A percentile compares a stretch with the other conserved stretches of the same genome.
Evolutionary conservation across 2,329 filamentous ascomycete species (phyloP).

Genomic region (Fusarium pseudograminearum): DNA sequence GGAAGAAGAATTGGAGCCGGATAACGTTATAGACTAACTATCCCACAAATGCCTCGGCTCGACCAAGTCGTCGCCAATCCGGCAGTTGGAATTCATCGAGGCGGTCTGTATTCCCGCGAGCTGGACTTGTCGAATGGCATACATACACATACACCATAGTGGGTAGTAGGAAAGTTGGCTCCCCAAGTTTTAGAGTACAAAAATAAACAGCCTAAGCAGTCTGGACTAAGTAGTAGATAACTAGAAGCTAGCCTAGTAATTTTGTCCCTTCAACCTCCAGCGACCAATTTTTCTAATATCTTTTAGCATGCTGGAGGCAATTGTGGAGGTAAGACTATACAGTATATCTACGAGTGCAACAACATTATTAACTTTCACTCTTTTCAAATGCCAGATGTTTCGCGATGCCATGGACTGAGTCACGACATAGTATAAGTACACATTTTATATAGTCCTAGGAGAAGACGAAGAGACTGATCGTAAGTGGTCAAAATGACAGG

Average conservation of each 20-base stretch:
- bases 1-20: not conserved
- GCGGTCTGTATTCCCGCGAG: not conserved
- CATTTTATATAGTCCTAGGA: too few species aligned
- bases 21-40: constrained; percentile 2
- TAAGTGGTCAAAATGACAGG: not conserved
- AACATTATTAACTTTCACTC: not conserved
- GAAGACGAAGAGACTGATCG: not conserved
- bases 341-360: too few species aligned
- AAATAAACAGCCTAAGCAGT: too few species aligned
- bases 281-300: too few species aligned
- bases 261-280: too few species aligned
- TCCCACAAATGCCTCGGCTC: constrained; percentile 24
- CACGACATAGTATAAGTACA: too few species aligned
- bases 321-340: not conserved
- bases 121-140: not conserved
- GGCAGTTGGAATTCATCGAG: not conserved
- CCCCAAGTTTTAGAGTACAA: too few species aligned
- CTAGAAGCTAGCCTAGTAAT: too few species aligned
- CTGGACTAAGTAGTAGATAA: too few species aligned
- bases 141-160: not conserved
- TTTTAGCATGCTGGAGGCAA: not conserved
- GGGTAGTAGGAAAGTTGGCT: too few species aligned
- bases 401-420: not conserved
- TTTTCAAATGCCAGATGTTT: not conserved
- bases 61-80: not conserved